A percentile compares a stretch with the other conserved stretches of the same genome.
phyloP scores from a whole-genome alignment of 106 monocot genomes.

The Iris macrosiphon region DNA sequence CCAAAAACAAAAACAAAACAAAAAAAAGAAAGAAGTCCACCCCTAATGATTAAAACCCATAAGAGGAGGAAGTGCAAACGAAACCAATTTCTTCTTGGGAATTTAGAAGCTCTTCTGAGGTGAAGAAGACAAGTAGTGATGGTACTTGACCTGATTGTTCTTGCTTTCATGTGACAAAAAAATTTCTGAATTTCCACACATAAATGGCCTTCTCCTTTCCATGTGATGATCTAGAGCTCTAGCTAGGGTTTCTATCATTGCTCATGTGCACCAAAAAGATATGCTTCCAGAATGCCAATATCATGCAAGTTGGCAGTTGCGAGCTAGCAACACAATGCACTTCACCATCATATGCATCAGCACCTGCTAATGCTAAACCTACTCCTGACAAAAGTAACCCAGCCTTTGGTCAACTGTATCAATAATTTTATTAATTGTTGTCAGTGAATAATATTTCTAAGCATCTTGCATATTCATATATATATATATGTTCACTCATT shows the following conservation, averaged over 20 bases:
- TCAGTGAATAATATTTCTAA: too few relatives aligned
- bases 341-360: too few relatives aligned
- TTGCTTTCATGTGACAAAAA: not conserved
- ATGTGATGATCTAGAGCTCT: not conserved
- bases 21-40: too few relatives aligned
- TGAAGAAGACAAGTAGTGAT: not conserved
- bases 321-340: not conserved
- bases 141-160: not conserved
- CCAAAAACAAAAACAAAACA: too few relatives aligned
- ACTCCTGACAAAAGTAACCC: too few relatives aligned
- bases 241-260: not conserved
- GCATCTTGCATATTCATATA: too few relatives aligned
- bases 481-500: too few relatives aligned
- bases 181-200: not conserved
- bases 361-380: too few relatives aligned
- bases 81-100: not conserved
- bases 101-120: not conserved
- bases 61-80: too few relatives aligned
- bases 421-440: too few relatives aligned
- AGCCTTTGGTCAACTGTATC: too few relatives aligned
- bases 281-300: conserved; percentile 6
- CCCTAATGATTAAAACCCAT: too few relatives aligned
- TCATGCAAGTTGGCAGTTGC: not conserved
- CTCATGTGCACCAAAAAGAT: conserved; percentile 8
- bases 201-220: not conserved